Conservation (phyloP, 1,139 yeast genomes). For the Zygosaccharomyces sapae region DNA sequence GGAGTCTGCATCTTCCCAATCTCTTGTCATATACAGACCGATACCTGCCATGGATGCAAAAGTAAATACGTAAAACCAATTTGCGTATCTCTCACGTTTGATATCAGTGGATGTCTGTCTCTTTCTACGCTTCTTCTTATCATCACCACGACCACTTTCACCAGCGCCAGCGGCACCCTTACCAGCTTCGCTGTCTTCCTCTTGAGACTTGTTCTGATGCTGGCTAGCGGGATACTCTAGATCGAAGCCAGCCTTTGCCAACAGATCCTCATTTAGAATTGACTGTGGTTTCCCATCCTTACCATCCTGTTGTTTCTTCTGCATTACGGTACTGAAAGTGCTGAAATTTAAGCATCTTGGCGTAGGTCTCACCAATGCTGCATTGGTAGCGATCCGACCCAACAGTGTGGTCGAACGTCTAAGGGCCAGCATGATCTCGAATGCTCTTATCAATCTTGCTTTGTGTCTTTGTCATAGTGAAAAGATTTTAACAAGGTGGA, state of each 20-base stretch:
- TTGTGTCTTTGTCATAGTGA: neutral
- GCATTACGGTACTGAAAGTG: slow-evolving; percentile 5
- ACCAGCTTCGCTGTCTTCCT: slow-evolving; percentile 26
- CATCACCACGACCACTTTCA: slow-evolving; percentile 26
- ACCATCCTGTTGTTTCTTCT: slow-evolving; percentile 28
- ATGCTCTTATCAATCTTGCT: neutral
- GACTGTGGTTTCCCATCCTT: slow-evolving; percentile 44
- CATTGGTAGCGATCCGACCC: neutral
- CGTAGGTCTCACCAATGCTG: neutral
- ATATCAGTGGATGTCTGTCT: slow-evolving; percentile 66
- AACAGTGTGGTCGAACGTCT: slow-evolving; percentile 4
- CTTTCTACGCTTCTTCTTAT: slow-evolving; percentile 37
- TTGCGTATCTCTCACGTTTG: slow-evolving; percentile 64
- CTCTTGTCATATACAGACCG: slow-evolving; percentile 67
- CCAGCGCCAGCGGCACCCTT: slow-evolving; percentile 28
- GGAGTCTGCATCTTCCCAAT: slow-evolving; percentile 81
- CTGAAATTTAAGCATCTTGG: neutral
- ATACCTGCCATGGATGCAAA: slow-evolving; percentile 63
- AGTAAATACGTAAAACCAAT: slow-evolving; percentile 59
- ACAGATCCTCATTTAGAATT: slow-evolving; percentile 73
- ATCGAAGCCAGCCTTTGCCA: slow-evolving; percentile 81
- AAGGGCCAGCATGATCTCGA: slow-evolving; percentile 1
- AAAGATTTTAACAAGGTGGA: neutral
- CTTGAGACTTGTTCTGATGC: slow-evolving; percentile 7
- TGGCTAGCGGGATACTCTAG: slow-evolving; percentile 33